Percentiles rank a stretch among this genome's conserved stretches.
Conservation (phyloP, 345 rosid genomes). For the Rubroshorea leprosula region DNA sequence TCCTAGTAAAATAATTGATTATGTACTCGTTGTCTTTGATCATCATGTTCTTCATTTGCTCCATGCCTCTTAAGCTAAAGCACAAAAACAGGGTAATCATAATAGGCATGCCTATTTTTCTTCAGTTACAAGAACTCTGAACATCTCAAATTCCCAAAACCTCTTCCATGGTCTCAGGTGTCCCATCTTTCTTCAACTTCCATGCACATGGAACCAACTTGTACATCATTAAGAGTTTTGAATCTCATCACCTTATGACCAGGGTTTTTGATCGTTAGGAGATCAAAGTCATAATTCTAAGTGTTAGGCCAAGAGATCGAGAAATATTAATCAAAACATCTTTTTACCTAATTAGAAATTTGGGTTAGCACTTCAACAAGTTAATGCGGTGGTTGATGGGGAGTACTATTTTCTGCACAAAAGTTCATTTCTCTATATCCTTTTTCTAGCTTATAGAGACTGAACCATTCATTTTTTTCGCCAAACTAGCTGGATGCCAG, state of each 20-base stretch:
- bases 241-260: too few relatives aligned
- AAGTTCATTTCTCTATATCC: not conserved
- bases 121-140: constrained; percentile 6
- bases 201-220: constrained; percentile 20
- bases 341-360: constrained; percentile 5
- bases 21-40: not conserved
- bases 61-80: constrained; percentile 7
- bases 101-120: not conserved
- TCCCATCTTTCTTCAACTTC: not conserved
- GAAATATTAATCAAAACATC: constrained; percentile 2
- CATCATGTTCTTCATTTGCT: constrained; percentile 1
- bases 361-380: not conserved
- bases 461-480: not conserved
- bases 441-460: not conserved
- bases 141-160: constrained; percentile 10
- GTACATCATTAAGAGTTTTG: too few relatives aligned
- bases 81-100: constrained; percentile 12
- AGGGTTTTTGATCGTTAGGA: not conserved
- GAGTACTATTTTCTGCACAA: constrained; percentile 7
- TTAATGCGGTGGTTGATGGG: constrained; percentile 11
- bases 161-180: constrained; percentile 6
- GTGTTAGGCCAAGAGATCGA: constrained; percentile 22
- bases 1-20: not conserved
- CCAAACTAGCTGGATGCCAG: constrained; percentile 1
- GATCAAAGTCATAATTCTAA: not conserved